A percentile compares a stretch with the other conserved stretches of the same genome.
Conservation (phyloP, 441 rosid species). For the Geranium incanum region DNA sequence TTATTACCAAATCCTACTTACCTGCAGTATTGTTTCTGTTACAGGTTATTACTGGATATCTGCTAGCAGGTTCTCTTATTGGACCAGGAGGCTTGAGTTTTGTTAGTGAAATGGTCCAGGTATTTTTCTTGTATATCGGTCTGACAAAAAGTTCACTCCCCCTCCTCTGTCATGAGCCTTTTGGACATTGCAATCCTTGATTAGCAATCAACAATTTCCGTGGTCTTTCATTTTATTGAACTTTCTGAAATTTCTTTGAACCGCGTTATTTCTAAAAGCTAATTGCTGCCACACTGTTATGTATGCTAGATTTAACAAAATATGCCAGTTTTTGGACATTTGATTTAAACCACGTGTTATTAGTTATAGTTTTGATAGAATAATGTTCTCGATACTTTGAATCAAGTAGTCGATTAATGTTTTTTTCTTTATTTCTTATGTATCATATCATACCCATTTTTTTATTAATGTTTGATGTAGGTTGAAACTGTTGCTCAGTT, state of each 20-base stretch:
- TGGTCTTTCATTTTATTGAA: neutral
- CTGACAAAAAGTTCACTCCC: neutral
- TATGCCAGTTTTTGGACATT: neutral
- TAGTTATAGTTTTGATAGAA: neutral
- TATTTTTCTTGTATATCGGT: constrained; percentile 34
- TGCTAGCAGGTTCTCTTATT: constrained; percentile 85
- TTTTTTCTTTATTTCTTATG: neutral
- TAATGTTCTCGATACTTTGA: neutral
- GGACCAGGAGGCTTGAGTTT: constrained; percentile 96
- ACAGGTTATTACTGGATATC: constrained; percentile 93
- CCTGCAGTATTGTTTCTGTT: constrained; percentile 18
- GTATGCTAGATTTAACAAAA: neutral
- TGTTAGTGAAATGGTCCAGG: constrained; percentile 97
- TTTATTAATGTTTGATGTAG: constrained; percentile 28
- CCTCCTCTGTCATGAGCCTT: constrained; percentile 1
- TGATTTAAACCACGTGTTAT: neutral
- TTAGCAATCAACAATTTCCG: neutral
- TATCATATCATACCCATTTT: neutral
- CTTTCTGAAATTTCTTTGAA: neutral
- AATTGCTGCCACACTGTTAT: neutral
- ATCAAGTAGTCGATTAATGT: neutral
- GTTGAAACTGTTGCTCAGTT: constrained; percentile 98
- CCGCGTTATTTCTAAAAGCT: neutral
- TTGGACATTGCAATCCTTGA: constrained; percentile 1
- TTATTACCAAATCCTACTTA: constrained; percentile 15